These are phyloP conservation scores for Tuctoria greenei DNA, from an alignment of 176 grass and related monocot species.

Conservation along the genomic window DNA sequence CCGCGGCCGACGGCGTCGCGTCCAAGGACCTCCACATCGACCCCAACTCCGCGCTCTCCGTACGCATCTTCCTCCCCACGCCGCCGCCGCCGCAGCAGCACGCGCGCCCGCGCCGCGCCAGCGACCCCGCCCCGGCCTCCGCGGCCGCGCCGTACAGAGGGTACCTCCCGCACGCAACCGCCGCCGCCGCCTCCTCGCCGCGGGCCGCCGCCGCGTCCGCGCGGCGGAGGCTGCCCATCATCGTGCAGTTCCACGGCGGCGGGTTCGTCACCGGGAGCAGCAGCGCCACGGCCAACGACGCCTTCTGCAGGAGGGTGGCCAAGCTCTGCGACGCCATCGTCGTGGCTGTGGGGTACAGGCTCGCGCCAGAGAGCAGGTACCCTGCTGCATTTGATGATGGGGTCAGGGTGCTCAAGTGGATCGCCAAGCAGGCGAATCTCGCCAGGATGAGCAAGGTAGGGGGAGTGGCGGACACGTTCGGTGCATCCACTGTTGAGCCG, in stretches of 20 bases:
- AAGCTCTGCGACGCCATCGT: conserved; percentile 84
- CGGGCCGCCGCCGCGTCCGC: conserved; percentile 24
- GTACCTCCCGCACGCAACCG: conserved; percentile 50
- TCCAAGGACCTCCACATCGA: conserved; percentile 90
- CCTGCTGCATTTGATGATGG: conserved; percentile 89
- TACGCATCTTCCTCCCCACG: conserved; percentile 77
- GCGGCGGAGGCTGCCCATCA: conserved; percentile 57
- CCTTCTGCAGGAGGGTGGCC: conserved; percentile 80
- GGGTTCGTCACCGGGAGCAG: conserved; percentile 78
- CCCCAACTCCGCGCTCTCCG: conserved; percentile 60
- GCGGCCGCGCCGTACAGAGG: conserved; percentile 47
- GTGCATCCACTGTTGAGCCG: conserved; percentile 73
- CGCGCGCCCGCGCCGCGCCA: conserved; percentile 37
- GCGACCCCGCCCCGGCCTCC: conserved; percentile 33
- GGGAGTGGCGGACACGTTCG: conserved; percentile 60
- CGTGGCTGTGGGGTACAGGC: conserved; percentile 71
- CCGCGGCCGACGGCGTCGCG: conserved; percentile 59
- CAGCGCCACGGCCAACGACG: conserved; percentile 63
- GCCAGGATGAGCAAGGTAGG: conserved; percentile 55
- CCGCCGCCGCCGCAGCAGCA: conserved; percentile 37
- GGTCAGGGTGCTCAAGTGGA: conserved; percentile 76
- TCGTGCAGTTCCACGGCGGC: conserved; percentile 91
- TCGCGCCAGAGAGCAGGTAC: conserved; percentile 77
- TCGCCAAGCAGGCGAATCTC: conserved; percentile 85
- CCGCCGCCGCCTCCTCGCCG: conserved; percentile 30